phyloP scores from a whole-genome alignment of 1,139 yeast species.

The Debaryomyces fabryi region DNA sequence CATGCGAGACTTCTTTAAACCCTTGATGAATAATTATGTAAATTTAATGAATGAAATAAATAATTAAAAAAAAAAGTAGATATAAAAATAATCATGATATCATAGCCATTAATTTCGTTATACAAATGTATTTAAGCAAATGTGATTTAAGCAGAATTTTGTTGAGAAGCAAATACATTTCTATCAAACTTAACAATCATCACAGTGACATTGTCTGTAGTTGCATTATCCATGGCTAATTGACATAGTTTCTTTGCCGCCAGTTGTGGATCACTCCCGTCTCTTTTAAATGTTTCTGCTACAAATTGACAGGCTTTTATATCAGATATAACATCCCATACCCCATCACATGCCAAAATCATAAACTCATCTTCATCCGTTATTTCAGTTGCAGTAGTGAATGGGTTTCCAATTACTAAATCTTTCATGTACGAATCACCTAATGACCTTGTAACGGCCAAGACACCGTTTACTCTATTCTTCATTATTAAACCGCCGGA shows the following conservation, averaged over 20 bases:
- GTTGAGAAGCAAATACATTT: slow-evolving; percentile 34
- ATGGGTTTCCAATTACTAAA: slow-evolving; percentile 87
- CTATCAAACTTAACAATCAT: slow-evolving; percentile 75
- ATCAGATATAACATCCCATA: slow-evolving; percentile 92
- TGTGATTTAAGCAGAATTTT: not conserved
- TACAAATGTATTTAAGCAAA: not conserved
- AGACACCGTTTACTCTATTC: slow-evolving; percentile 91
- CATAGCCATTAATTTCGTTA: slow-evolving; percentile 8
- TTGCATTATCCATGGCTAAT: slow-evolving; percentile 75
- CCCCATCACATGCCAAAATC: slow-evolving; percentile 91
- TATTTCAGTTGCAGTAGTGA: slow-evolving; percentile 85
- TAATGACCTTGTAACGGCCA: slow-evolving; percentile 90
- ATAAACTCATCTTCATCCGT: slow-evolving; percentile 65
- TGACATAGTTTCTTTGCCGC: slow-evolving; percentile 75
- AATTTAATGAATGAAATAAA: slow-evolving; percentile 9
- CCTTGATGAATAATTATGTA: not conserved
- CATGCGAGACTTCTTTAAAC: slow-evolving; percentile 7
- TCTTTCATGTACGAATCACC: slow-evolving; percentile 96
- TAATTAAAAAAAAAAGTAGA: not conserved
- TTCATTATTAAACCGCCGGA: slow-evolving; percentile 89
- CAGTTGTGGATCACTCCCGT: slow-evolving; percentile 51
- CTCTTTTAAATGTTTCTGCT: slow-evolving; percentile 42
- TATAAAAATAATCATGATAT: slow-evolving; percentile 1
- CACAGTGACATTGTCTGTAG: slow-evolving; percentile 91
- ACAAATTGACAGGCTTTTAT: slow-evolving; percentile 77